These are phyloP conservation scores for Hydrangea macrophylla DNA, from an alignment of 148 eudicot species.

Conservation along the genomic window DNA sequence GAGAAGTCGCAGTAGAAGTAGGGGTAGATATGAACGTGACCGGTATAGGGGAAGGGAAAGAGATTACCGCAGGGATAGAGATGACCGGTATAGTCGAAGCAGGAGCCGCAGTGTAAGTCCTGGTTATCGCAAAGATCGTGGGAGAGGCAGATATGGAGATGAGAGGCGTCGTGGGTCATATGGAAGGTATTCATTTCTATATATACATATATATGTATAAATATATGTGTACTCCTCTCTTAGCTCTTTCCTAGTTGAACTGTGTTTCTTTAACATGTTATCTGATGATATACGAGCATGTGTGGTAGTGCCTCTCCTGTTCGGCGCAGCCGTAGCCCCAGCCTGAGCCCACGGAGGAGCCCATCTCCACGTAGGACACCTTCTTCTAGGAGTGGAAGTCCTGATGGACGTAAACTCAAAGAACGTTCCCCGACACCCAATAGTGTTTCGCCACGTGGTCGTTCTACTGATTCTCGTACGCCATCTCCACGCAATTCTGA, in stretches of 20 bases:
- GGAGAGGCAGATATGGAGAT: constrained; percentile 70
- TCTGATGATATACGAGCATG: constrained; percentile 3
- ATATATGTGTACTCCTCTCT: neutral
- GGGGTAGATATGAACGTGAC: constrained; percentile 59
- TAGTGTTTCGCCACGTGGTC: constrained; percentile 56
- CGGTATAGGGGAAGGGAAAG: constrained; percentile 60
- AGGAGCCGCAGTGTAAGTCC: constrained; percentile 77
- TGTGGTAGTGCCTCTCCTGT: constrained; percentile 66
- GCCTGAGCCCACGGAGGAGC: constrained; percentile 65
- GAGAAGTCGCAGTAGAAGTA: constrained; percentile 78
- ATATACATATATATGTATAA: neutral
- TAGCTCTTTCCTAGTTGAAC: neutral
- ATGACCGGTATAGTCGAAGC: constrained; percentile 47
- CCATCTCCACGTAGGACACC: constrained; percentile 55
- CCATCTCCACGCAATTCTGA: constrained; percentile 78
- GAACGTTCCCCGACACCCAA: constrained; percentile 54
- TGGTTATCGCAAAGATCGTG: constrained; percentile 55
- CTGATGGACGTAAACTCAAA: constrained; percentile 36
- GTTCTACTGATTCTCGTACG: constrained; percentile 66
- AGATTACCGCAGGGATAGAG: constrained; percentile 63
- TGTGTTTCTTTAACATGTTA: neutral
- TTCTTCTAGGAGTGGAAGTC: constrained; percentile 54
- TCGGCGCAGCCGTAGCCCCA: constrained; percentile 56
- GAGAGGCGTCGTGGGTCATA: constrained; percentile 54
- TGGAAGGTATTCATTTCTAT: constrained; percentile 40